phyloP scores from a whole-genome alignment of 805 yeast genomes.

The Spathaspora gorwiae region DNA sequence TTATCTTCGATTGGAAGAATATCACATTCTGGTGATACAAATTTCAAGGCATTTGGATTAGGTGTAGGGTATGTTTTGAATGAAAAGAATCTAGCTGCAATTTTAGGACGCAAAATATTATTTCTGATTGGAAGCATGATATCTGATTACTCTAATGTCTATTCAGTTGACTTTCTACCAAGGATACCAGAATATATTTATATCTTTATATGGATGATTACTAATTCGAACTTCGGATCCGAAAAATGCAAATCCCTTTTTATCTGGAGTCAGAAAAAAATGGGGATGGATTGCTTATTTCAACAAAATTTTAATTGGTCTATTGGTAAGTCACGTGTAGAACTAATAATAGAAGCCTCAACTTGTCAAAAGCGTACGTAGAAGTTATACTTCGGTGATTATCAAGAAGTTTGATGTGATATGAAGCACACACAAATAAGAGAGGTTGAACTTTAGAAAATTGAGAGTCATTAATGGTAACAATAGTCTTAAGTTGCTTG shows the following conservation, averaged over 20 bases:
- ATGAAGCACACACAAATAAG: too few species aligned
- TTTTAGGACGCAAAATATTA: not conserved
- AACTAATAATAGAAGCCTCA: too few species aligned
- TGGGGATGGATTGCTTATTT: not conserved
- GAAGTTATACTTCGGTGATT: too few species aligned
- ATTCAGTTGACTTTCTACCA: too few species aligned
- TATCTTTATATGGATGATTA: too few species aligned
- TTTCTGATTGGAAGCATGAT: not conserved
- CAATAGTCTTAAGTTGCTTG: too few species aligned
- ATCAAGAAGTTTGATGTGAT: too few species aligned
- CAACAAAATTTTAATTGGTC: not conserved
- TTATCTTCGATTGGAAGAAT: slow-evolving; percentile 43
- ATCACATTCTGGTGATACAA: slow-evolving; percentile 45
- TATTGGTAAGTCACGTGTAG: too few species aligned
- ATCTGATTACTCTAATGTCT: not conserved
- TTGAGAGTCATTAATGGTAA: too few species aligned
- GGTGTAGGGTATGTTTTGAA: slow-evolving; percentile 59
- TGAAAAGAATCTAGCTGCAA: slow-evolving; percentile 20
- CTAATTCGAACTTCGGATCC: not conserved
- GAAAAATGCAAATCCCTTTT: not conserved
- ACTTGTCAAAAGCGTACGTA: too few species aligned
- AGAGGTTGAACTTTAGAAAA: too few species aligned
- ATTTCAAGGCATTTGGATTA: slow-evolving; percentile 70
- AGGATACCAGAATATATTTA: too few species aligned
- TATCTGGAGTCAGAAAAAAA: not conserved